Evolutionary conservation across 2,329 filamentous ascomycete genomes (phyloP).

Genomic region (Massarina eburnea): DNA sequence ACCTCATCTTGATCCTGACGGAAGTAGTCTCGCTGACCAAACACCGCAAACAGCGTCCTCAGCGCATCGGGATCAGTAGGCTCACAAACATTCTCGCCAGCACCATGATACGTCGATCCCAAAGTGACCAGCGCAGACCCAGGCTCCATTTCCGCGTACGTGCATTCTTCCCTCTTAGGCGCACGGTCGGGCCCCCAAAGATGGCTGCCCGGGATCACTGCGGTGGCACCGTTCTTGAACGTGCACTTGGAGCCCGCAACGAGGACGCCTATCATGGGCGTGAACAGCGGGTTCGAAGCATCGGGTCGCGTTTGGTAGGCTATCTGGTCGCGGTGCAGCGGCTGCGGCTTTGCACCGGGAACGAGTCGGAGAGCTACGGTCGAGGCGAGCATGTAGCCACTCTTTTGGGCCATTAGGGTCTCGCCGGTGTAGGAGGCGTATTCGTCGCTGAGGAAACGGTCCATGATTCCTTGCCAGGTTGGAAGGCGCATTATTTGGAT

Average conservation of each 20-base stretch:
- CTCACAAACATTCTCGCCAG: too few relatives aligned
- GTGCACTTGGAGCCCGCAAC: slow-evolving; percentile 38
- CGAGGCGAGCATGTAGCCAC: too few relatives aligned
- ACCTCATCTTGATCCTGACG: too few relatives aligned
- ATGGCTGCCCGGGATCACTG: slow-evolving; percentile 43
- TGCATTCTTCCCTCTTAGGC: slow-evolving; percentile 6
- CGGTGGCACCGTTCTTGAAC: slow-evolving; percentile 39
- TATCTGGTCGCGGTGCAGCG: slow-evolving; percentile 27
- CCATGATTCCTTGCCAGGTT: too few relatives aligned
- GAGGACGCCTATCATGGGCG: slow-evolving; percentile 36
- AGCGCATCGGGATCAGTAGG: too few relatives aligned
- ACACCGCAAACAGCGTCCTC: too few relatives aligned
- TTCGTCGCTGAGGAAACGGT: too few relatives aligned
- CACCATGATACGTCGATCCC: slow-evolving; percentile 39
- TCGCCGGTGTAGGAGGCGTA: too few relatives aligned
- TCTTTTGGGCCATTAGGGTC: too few relatives aligned
- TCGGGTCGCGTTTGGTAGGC: slow-evolving; percentile 15
- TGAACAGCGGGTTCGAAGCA: slow-evolving; percentile 21
- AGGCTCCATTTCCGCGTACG: slow-evolving; percentile 32
- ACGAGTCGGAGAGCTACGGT: slow-evolving; percentile 16
- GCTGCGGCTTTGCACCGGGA: slow-evolving; percentile 27
- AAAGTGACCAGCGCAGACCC: slow-evolving; percentile 45
- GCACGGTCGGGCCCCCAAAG: slow-evolving; percentile 26
- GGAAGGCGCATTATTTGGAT: too few relatives aligned
- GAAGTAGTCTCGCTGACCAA: too few relatives aligned